Conservation (phyloP, 257 asterid genomes). For the Gentiana straminea region DNA sequence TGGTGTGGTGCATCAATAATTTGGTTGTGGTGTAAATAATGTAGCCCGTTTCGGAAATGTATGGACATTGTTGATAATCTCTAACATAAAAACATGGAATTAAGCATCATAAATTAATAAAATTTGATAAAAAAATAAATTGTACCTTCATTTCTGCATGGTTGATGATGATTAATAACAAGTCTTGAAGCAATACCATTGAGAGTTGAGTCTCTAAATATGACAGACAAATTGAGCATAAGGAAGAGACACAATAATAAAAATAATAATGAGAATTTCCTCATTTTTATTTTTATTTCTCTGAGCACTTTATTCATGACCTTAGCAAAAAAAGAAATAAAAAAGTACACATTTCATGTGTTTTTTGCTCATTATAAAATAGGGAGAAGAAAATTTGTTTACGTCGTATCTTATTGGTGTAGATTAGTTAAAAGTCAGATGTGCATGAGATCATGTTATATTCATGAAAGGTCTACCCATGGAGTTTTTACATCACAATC, state of each 20-base stretch:
- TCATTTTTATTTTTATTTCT: too few relatives aligned
- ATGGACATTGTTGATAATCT: neutral
- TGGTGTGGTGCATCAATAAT: too few relatives aligned
- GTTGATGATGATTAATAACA: slow-evolving; percentile 31
- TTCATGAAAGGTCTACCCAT: too few relatives aligned
- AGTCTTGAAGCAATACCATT: slow-evolving; percentile 34
- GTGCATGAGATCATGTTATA: too few relatives aligned
- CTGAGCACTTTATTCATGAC: too few relatives aligned
- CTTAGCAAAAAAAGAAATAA: too few relatives aligned
- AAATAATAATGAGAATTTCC: slow-evolving; percentile 10
- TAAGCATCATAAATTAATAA: neutral
- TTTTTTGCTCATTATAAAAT: too few relatives aligned
- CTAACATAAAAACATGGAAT: neutral
- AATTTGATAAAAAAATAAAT: neutral
- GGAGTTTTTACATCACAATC: too few relatives aligned
- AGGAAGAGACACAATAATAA: slow-evolving; percentile 43
- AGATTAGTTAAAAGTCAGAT: too few relatives aligned
- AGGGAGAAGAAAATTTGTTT: too few relatives aligned
- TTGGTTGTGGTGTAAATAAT: neutral
- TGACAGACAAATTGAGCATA: slow-evolving; percentile 34
- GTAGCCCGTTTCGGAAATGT: neutral
- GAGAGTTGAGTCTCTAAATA: slow-evolving; percentile 36
- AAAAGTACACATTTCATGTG: too few relatives aligned
- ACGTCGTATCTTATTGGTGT: too few relatives aligned
- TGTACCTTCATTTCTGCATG: slow-evolving; percentile 36